Conservation (phyloP, 768 basidiomycete genomes). For the Tulasnella sp. region DNA sequence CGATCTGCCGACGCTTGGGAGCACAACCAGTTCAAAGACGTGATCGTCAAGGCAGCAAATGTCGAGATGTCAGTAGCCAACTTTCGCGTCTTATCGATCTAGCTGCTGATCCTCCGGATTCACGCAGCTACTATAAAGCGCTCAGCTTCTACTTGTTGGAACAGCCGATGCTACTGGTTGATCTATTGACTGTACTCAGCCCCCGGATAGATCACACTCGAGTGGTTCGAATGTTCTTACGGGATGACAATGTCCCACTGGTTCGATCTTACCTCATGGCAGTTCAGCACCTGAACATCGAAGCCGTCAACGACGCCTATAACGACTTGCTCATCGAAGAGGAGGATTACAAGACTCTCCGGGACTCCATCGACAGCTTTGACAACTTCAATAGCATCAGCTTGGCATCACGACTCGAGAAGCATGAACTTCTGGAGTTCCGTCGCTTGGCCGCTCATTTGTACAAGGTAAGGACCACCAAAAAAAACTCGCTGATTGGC, state of each 20-base stretch:
- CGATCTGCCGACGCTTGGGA: constrained; percentile 98
- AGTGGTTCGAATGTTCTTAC: constrained; percentile 84
- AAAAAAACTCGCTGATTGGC: not conserved
- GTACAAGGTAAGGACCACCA: constrained; percentile 59
- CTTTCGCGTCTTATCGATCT: not conserved
- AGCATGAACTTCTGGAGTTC: constrained; percentile 90
- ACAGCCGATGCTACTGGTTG: constrained; percentile 87
- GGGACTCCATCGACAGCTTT: constrained; percentile 96
- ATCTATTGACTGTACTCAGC: constrained; percentile 84
- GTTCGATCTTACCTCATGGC: constrained; percentile 95
- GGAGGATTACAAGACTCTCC: constrained; percentile 95
- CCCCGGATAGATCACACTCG: constrained; percentile 91
- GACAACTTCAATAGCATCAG: constrained; percentile 93
- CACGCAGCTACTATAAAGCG: constrained; percentile 78
- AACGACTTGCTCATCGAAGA: constrained; percentile 98
- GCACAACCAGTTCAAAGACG: constrained; percentile 99
- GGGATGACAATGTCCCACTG: constrained; percentile 86
- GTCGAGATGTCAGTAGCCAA: constrained; percentile 70
- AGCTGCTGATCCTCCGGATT: not conserved
- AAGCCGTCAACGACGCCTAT: constrained; percentile 96
- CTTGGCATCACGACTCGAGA: constrained; percentile 77
- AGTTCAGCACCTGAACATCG: constrained; percentile 91
- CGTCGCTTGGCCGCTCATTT: constrained; percentile 87
- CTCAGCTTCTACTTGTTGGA: constrained; percentile 90
- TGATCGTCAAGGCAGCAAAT: constrained; percentile 91